Conservation (phyloP, 208 protist genomes). For the Trypanosomatidae sp. region DNA sequence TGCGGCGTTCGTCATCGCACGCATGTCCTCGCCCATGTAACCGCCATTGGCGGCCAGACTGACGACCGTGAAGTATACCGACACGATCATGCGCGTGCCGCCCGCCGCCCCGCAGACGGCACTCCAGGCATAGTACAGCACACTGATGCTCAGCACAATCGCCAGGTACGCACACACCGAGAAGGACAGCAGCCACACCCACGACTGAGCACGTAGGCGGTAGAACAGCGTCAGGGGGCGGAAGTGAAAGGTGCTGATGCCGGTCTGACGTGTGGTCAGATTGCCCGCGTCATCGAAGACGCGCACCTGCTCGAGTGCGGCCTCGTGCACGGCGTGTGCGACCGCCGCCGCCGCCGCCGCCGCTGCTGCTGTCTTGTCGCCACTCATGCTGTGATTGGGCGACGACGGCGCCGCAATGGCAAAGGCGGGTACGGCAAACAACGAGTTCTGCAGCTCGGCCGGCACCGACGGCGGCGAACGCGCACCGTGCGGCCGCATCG, state of each 20-base stretch:
- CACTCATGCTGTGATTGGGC: too few relatives aligned
- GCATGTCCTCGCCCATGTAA: conserved; percentile 58
- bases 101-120: conserved; percentile 26
- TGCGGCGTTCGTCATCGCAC: conserved; percentile 38
- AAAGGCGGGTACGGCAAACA: too few relatives aligned
- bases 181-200: conserved; percentile 32
- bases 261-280: conserved; percentile 35
- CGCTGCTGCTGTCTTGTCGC: too few relatives aligned
- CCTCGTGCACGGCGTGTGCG: neutral
- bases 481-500: too few relatives aligned
- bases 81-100: conserved; percentile 12
- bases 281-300: conserved; percentile 60
- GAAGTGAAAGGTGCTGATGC: conserved; percentile 54
- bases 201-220: conserved; percentile 38
- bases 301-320: conserved; percentile 12
- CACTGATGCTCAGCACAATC: conserved; percentile 35
- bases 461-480: too few relatives aligned
- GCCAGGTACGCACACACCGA: conserved; percentile 47
- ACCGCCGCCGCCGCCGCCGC: too few relatives aligned
- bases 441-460: too few relatives aligned
- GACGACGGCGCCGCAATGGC: too few relatives aligned
- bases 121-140: conserved; percentile 43
- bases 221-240: conserved; percentile 56
- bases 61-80: conserved; percentile 75
- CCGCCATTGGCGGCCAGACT: conserved; percentile 76